Evolutionary conservation across 2,329 filamentous ascomycete species (phyloP).

Genomic region (Diaporthe helianthi): DNA sequence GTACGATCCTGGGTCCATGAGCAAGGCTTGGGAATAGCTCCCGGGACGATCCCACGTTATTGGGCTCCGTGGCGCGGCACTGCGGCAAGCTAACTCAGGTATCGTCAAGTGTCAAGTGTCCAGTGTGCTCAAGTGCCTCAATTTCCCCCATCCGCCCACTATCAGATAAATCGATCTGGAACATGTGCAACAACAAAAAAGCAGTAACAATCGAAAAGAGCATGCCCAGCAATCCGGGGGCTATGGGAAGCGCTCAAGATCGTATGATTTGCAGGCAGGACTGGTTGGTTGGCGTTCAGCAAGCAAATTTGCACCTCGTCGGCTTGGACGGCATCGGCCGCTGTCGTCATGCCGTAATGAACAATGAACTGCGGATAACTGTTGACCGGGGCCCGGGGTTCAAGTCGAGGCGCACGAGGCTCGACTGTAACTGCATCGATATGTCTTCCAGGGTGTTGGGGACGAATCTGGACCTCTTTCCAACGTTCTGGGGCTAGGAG

Average conservation of each 20-base stretch:
- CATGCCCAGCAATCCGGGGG: not conserved
- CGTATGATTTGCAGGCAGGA: slow-evolving; percentile 6
- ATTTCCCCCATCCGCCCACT: slow-evolving; percentile 6
- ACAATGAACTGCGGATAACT: not conserved
- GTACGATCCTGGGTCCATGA: not conserved
- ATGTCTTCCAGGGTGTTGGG: not conserved
- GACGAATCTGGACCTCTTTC: slow-evolving; percentile 2
- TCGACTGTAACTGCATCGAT: slow-evolving; percentile 12
- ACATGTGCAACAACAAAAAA: not conserved
- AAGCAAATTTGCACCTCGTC: not conserved
- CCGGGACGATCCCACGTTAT: slow-evolving; percentile 19
- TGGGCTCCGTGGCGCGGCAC: slow-evolving; percentile 13
- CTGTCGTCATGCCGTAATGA: slow-evolving; percentile 16
- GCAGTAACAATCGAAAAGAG: not conserved
- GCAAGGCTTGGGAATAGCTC: slow-evolving; percentile 13
- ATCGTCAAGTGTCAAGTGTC: too few relatives aligned
- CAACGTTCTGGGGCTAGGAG: slow-evolving; percentile 8
- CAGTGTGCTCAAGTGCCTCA: too few relatives aligned
- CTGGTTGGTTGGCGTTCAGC: not conserved
- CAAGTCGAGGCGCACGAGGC: slow-evolving; percentile 6
- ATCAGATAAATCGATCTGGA: slow-evolving; percentile 19
- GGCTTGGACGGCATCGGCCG: slow-evolving; percentile 8
- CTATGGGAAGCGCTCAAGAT: slow-evolving; percentile 3
- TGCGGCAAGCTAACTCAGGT: slow-evolving; percentile 1
- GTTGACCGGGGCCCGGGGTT: not conserved